Conservation (phyloP, 306 rosid species). For the Cucumis melo region DNA sequence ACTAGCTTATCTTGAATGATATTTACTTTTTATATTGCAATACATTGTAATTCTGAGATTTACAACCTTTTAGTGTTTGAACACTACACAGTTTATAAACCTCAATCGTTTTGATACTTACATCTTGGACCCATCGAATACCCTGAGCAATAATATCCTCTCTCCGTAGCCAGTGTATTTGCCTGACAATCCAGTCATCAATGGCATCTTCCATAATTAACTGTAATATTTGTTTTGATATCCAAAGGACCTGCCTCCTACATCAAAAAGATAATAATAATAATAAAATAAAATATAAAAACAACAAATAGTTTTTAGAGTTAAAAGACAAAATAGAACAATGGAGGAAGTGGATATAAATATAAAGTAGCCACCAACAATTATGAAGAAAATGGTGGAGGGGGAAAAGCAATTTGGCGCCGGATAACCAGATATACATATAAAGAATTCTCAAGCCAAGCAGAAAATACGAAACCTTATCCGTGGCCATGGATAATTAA, state of each 20-base stretch:
- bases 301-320: not conserved
- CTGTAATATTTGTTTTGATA: constrained; percentile 91
- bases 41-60: not conserved
- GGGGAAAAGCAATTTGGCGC: not conserved
- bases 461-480: not conserved
- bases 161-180: constrained; percentile 74
- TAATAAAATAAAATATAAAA: not conserved
- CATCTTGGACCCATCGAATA: constrained; percentile 90
- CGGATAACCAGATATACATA: not conserved
- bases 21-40: not conserved
- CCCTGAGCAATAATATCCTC: constrained; percentile 70
- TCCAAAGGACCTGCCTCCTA: constrained; percentile 98
- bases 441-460: not conserved
- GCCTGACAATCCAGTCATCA: constrained; percentile 86
- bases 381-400: not conserved
- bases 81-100: not conserved
- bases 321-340: not conserved
- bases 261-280: constrained; percentile 5
- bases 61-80: not conserved
- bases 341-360: not conserved
- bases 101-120: constrained; percentile 29
- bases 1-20: not conserved
- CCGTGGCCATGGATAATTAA: not conserved
- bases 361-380: not conserved
- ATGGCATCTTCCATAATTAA: constrained; percentile 91